Base-by-base conservation (phyloP, 345 rosid genomes). In the Eutrema yunnanense region DNA sequence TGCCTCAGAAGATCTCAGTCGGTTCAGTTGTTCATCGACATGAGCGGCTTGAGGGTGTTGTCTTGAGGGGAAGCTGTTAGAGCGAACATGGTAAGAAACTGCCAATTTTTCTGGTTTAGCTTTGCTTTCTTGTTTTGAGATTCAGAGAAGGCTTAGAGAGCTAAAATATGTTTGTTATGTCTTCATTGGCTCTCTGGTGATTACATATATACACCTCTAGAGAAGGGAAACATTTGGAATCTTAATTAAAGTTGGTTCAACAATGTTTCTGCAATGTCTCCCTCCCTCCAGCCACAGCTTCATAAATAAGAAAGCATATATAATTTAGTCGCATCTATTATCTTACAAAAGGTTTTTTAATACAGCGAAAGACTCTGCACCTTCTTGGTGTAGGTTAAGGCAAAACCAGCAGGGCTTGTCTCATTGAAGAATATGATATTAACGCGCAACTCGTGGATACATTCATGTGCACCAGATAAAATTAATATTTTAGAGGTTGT, bases 21-120 rank as follows among this genome's bases (percentile, higher is more conserved):
- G 78, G 60, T 51, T 46, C 62, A 85, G 33, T 4, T 79, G 79
- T 50, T 80, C 82, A 33, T 79, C 67, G 14, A 84, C 38, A 54
- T 82, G 36, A 38, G 86, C 66, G 6, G 53, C 46, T 11, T 82
- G 43, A 41, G 84, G 86, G 66, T 87, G 87, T 38, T 74, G 74
- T 32, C 72, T 82, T 6, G 79, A 73, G n/a, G 84, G 88, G 58
- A 80, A 75, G 67, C 87, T 84, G 72, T 81, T 81, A 3, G 90
- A 86, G 2, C 90, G 78, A 71, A 67, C n/a, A 54, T 84, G 91
- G 75, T 10, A 79, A 49, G 77, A 71, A 22, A 73, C 14, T 5
- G 79, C 73, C 87, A 85, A 85, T 83, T 78, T 83, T 79, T 6
- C 9, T 11, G n/a, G 3, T 62, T 61, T 56, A 62, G 27, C 36